Conservation (phyloP, 306 rosid species). For the Carpinus viminea region DNA sequence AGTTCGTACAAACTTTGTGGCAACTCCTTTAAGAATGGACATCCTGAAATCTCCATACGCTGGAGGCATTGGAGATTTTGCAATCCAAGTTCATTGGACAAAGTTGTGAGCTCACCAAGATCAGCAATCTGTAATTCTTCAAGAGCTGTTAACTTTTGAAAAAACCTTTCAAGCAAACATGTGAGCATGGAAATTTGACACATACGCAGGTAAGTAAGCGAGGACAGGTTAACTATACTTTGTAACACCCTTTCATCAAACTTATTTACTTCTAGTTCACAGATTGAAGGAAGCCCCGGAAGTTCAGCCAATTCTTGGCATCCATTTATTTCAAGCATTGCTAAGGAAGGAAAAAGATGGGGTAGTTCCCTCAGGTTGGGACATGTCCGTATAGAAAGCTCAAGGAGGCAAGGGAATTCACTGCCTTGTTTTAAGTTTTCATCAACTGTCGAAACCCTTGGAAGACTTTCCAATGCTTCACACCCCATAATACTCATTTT, state of each 20-base stretch:
- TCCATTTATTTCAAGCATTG: slow-evolving; percentile 28
- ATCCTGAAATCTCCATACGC: slow-evolving; percentile 32
- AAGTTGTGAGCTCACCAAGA: slow-evolving; percentile 23
- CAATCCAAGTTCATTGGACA: slow-evolving; percentile 31
- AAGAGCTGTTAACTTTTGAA: slow-evolving; percentile 24
- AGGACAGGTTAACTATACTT: slow-evolving; percentile 17
- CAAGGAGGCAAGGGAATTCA: slow-evolving; percentile 33
- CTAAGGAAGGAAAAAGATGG: slow-evolving; percentile 26
- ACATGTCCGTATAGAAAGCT: slow-evolving; percentile 30
- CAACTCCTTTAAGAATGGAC: slow-evolving; percentile 27
- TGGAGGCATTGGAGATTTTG: slow-evolving; percentile 30
- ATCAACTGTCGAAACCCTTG: slow-evolving; percentile 8
- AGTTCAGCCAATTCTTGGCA: slow-evolving; percentile 26
- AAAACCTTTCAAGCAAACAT: slow-evolving; percentile 22
- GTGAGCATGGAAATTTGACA: slow-evolving; percentile 23
- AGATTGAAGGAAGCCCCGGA: slow-evolving; percentile 32
- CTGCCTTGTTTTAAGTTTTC: background rate
- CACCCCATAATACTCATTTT: slow-evolving; percentile 30
- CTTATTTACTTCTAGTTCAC: slow-evolving; percentile 26
- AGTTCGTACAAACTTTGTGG: slow-evolving; percentile 23
- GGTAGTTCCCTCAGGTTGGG: slow-evolving; percentile 34
- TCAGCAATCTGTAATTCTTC: slow-evolving; percentile 31
- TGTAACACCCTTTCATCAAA: slow-evolving; percentile 9
- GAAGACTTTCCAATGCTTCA: slow-evolving; percentile 28
- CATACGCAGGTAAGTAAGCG: slow-evolving; percentile 31